Percentiles rank a stretch among this genome's conserved stretches.
phyloP scores from a whole-genome alignment of 139 green algal species.

The Dunaliella primolecta region DNA sequence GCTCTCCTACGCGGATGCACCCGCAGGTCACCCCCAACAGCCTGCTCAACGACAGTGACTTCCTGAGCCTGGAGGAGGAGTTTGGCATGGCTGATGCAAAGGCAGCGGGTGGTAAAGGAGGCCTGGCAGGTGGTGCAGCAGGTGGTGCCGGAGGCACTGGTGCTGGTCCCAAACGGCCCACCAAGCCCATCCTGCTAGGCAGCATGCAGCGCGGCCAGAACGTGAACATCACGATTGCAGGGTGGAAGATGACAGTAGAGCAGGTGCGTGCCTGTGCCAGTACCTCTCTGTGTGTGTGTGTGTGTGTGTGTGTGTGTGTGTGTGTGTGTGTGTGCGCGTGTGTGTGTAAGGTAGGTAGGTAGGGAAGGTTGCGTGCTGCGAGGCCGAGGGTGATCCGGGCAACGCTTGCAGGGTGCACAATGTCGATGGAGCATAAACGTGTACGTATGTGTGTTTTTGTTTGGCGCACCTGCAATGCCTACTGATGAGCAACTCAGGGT shows the following conservation, averaged over 20 bases:
- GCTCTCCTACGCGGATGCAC: too few species aligned
- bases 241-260: constrained; percentile 30
- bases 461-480: too few species aligned
- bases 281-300: neutral
- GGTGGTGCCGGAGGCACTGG: too few species aligned
- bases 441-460: too few species aligned
- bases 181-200: constrained; percentile 17
- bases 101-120: neutral
- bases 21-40: neutral
- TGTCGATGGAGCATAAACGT: too few species aligned
- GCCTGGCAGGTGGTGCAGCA: neutral
- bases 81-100: constrained; percentile 25
- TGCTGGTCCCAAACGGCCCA: neutral
- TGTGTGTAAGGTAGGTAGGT: too few species aligned
- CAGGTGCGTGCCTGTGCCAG: neutral
- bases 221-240: constrained; percentile 26
- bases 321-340: neutral
- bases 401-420: too few species aligned
- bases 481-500: too few species aligned
- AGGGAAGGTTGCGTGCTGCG: too few species aligned
- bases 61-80: constrained; percentile 32
- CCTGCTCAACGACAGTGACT: constrained; percentile 22
- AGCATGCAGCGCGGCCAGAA: constrained; percentile 29
- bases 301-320: neutral
- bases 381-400: too few species aligned